Base-by-base conservation (phyloP, 2,329 filamentous ascomycete species). In the Microdochium bolleyi region DNA sequence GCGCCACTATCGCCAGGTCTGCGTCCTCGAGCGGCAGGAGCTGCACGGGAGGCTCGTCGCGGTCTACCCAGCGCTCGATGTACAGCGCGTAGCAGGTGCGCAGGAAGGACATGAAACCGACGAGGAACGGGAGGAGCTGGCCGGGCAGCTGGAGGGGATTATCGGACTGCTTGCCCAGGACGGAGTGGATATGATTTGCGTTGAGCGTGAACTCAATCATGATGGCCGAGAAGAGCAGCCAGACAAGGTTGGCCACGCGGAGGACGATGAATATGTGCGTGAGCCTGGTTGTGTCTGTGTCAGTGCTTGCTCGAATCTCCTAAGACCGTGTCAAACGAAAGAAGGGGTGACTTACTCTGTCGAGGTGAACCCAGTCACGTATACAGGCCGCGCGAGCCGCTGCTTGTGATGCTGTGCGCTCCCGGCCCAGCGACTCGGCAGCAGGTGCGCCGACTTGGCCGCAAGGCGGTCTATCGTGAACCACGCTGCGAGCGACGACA, bases 151-250 rank as follows among this genome's bases (percentile, higher is more conserved):
- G 55, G 2, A 62, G 54, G 5, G 52, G 49, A 27, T 56, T 56
- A 38, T 59, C 53, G 19, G 56, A 25, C 2, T 34, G 48, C 11
- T 57, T 58, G 27, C 60, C 59, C 5, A 62, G 58, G 9, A 62
- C 60, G 21, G 51, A 52, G 21, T 50, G 34, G 7, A 64, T 50
- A 53, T 62, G 54, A 53, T 64, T 64, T 52, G 57, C 60, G 55
- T 63, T 63, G 41, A 64, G 57, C 1, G 62, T 62, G 48, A 56
- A 55, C 41, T 64, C 61, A 52, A 63, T 56, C 24, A 57, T 60
- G n/a, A 60, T 22, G 44, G 56, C 53, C 0, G 59, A 63, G 55
- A 59, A 64, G 52, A 63, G 24, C 24, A 64, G 57, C 61, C 60
- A 64, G 32, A 60, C 34, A 10, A 61, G 46, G 51, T 62, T 64